phyloP scores from a whole-genome alignment of 2,329 filamentous ascomycete species.

The Aspergillus ustus region DNA sequence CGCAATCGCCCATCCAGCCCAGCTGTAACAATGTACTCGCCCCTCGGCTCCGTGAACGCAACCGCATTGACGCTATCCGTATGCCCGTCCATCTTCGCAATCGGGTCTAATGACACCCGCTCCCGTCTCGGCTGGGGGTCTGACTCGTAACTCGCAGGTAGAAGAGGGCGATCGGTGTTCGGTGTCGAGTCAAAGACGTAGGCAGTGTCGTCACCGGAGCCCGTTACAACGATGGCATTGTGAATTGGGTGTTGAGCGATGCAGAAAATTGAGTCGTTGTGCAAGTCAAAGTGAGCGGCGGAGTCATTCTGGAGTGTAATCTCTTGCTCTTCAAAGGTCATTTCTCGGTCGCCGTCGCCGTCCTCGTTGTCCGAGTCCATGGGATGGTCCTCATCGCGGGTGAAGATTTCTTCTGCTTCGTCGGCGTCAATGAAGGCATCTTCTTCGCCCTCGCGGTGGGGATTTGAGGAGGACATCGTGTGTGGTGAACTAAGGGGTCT shows the following conservation, averaged over 20 bases:
- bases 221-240: slow-evolving; percentile 80
- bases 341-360: slow-evolving; percentile 58
- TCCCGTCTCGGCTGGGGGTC: slow-evolving; percentile 65
- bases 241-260: slow-evolving; percentile 89
- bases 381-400: slow-evolving; percentile 68
- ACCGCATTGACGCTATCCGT: slow-evolving; percentile 88
- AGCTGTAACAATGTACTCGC: slow-evolving; percentile 83
- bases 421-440: slow-evolving; percentile 75
- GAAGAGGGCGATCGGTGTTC: slow-evolving; percentile 62
- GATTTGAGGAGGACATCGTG: slow-evolving; percentile 42
- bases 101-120: slow-evolving; percentile 63
- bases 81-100: slow-evolving; percentile 85
- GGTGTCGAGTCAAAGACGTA: slow-evolving; percentile 83
- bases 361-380: slow-evolving; percentile 77
- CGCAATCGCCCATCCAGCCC: slow-evolving; percentile 85
- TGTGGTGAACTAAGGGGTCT: neutral
- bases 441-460: slow-evolving; percentile 60
- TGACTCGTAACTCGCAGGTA: slow-evolving; percentile 76
- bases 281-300: slow-evolving; percentile 84
- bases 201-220: slow-evolving; percentile 82
- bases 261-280: slow-evolving; percentile 91
- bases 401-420: slow-evolving; percentile 78
- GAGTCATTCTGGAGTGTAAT: slow-evolving; percentile 89
- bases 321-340: slow-evolving; percentile 61
- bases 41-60: slow-evolving; percentile 78